Percentiles rank a stretch among this genome's conserved stretches.
Conservation (phyloP, 495 filamentous ascomycete genomes). For the Pseudevernia furfuracea region DNA sequence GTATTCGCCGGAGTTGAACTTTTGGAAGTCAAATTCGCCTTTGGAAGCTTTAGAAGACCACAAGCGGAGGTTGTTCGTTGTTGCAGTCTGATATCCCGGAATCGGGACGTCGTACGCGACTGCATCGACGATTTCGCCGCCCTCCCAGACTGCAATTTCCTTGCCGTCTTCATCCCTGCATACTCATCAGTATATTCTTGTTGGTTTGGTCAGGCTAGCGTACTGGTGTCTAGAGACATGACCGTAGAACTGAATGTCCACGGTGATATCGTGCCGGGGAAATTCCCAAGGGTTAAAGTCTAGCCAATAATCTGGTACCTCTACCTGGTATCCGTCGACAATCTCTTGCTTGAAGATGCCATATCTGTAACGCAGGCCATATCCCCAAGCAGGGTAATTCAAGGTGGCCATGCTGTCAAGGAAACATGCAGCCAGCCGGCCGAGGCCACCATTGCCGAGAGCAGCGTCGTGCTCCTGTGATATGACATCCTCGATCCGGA, state of each 20-base stretch:
- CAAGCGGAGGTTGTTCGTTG: constrained; percentile 90
- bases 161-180: constrained; percentile 66
- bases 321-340: constrained; percentile 92
- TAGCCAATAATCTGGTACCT: constrained; percentile 97
- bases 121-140: constrained; percentile 85
- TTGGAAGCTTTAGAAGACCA: constrained; percentile 97
- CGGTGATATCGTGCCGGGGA: constrained; percentile 85
- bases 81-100: constrained; percentile 79
- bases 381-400: constrained; percentile 95
- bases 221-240: constrained; percentile 60
- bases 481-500: constrained; percentile 94
- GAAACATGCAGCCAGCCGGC: constrained; percentile 91
- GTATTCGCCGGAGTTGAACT: constrained; percentile 98
- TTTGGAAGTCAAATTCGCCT: constrained; percentile 98
- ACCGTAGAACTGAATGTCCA: constrained; percentile 95
- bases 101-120: constrained; percentile 94
- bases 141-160: constrained; percentile 67
- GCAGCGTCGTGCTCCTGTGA: constrained; percentile 93
- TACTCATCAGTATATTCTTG: not conserved
- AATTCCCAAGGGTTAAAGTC: constrained; percentile 99
- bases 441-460: constrained; percentile 90
- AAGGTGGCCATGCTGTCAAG: constrained; percentile 90
- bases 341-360: constrained; percentile 99
- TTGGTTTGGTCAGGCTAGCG: constrained; percentile 15
- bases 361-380: constrained; percentile 89